These are phyloP conservation scores for Casuarina glauca DNA, from an alignment of 306 rosid species.

Conservation along the genomic window DNA sequence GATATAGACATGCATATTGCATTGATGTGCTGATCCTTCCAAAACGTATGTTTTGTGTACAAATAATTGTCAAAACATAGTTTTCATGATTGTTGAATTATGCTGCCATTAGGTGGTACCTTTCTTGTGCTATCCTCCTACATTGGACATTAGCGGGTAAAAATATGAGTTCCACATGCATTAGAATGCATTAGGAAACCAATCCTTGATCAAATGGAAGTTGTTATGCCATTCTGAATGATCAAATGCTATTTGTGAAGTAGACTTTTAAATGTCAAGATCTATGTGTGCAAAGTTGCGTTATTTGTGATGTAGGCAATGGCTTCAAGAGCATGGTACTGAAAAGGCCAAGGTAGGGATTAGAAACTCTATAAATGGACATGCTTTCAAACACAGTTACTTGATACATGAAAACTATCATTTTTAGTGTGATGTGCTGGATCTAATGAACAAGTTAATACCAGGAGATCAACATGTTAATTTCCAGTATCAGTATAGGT, in stretches of 20 bases:
- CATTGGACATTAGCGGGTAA: background rate
- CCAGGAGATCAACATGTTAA: background rate
- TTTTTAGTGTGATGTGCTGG: background rate
- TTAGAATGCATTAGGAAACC: background rate
- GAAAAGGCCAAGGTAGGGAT: slow-evolving; percentile 2
- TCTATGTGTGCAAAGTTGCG: too few relatives aligned
- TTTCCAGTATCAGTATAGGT: background rate
- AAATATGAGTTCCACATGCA: background rate
- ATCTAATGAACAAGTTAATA: background rate
- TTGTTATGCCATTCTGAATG: background rate
- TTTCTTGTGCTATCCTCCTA: background rate
- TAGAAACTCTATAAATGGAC: background rate
- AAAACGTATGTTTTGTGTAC: background rate
- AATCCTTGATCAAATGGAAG: background rate
- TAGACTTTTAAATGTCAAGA: background rate
- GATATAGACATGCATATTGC: background rate
- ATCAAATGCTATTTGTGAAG: background rate
- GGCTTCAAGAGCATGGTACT: background rate
- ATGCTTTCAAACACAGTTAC: background rate
- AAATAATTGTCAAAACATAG: background rate
- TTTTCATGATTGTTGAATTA: background rate
- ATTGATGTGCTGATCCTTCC: background rate
- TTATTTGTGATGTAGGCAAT: background rate
- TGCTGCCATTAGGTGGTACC: background rate
- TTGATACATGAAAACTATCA: background rate